Evolutionary conservation across 306 rosid genomes (phyloP).

Genomic region (Prunus armeniaca): DNA sequence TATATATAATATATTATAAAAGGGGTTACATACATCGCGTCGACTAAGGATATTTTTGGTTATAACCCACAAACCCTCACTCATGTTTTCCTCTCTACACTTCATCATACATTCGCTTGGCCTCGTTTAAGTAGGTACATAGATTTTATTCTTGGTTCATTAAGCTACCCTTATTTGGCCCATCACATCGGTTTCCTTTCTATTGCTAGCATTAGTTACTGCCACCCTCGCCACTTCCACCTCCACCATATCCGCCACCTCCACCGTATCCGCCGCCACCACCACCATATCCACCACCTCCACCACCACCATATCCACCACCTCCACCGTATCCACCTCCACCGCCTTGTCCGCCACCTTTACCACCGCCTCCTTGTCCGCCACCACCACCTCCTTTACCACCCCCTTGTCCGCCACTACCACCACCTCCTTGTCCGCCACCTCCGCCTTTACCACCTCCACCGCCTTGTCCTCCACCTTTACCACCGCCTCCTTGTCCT

Average conservation of each 20-base stretch:
- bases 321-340: not conserved
- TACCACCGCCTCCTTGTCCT: not conserved
- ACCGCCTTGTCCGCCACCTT: not conserved
- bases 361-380: not conserved
- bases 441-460: slow-evolving; percentile 4
- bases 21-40: not conserved
- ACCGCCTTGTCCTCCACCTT: not conserved
- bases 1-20: too few species aligned
- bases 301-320: not conserved
- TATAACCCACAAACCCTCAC: not conserved
- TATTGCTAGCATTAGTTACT: not conserved
- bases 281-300: not conserved
- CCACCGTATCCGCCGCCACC: not conserved
- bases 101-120: not conserved
- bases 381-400: not conserved
- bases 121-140: not conserved
- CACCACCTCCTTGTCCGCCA: not conserved
- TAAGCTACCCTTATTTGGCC: not conserved
- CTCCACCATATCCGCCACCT: not conserved
- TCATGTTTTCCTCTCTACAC: not conserved
- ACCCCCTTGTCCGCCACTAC: not conserved
- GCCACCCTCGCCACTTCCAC: not conserved
- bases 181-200: not conserved
- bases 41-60: not conserved
- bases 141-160: not conserved